These are phyloP conservation scores for Cucumis cinereus DNA, from an alignment of 306 rosid genomes.

Conservation along the genomic window DNA sequence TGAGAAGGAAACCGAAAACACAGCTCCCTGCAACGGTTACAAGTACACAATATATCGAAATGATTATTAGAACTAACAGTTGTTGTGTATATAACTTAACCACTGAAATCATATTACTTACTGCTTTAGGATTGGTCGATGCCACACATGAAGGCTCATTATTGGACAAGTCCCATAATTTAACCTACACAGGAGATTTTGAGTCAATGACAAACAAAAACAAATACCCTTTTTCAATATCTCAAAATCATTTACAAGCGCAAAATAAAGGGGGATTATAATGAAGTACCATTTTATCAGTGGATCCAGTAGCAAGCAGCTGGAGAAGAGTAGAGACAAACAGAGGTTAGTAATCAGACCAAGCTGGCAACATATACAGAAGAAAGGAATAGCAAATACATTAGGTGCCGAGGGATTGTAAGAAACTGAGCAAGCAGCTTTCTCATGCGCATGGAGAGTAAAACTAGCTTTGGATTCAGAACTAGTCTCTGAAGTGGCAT, in stretches of 20 bases:
- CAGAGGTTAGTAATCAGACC: constrained; percentile 10
- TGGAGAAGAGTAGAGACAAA: constrained; percentile 19
- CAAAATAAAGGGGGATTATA: background rate
- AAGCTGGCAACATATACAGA: background rate
- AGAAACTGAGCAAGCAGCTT: constrained; percentile 60
- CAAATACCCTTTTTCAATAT: no score
- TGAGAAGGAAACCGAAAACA: constrained; percentile 59
- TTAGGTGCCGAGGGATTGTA: constrained; percentile 61
- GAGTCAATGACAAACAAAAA: no score
- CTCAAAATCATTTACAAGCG: background rate
- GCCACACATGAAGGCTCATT: constrained; percentile 61
- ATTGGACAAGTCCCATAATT: no score
- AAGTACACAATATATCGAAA: background rate
- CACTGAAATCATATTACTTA: constrained; percentile 20
- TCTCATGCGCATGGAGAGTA: constrained; percentile 87
- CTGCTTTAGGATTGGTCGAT: constrained; percentile 43
- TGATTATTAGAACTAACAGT: background rate
- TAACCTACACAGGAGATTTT: constrained; percentile 16
- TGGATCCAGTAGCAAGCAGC: constrained; percentile 89
- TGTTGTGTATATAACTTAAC: background rate
- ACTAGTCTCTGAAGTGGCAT: constrained; percentile 35
- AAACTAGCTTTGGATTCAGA: constrained; percentile 49
- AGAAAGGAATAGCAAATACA: constrained; percentile 26
- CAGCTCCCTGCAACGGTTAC: constrained; percentile 53
- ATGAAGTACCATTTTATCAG: constrained; percentile 58